phyloP scores from a whole-genome alignment of 495 filamentous ascomycete genomes.

The Penicillium atrosanguineum region DNA sequence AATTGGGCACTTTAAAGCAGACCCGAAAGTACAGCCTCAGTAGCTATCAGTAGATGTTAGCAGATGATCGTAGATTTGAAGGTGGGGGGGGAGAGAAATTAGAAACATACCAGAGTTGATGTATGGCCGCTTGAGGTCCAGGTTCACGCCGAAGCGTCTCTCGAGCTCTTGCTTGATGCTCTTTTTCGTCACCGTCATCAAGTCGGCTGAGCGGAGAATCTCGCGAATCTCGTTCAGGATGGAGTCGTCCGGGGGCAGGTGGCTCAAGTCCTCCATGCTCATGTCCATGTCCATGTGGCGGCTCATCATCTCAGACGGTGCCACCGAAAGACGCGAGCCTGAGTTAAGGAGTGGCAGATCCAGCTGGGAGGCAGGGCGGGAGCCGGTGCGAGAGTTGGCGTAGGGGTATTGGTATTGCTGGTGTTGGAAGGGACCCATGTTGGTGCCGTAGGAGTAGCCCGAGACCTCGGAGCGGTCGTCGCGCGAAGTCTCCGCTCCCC shows the following conservation, averaged over 20 bases:
- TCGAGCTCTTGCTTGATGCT: constrained; percentile 93
- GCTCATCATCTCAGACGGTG: constrained; percentile 70
- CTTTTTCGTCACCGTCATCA: constrained; percentile 99
- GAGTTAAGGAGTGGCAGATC: constrained; percentile 51
- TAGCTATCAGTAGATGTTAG: constrained; percentile 55
- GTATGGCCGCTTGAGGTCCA: constrained; percentile 82
- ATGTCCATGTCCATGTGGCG: constrained; percentile 59
- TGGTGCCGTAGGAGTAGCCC: constrained; percentile 88
- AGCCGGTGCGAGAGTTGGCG: constrained; percentile 58
- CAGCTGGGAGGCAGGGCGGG: constrained; percentile 73
- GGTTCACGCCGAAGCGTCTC: constrained; percentile 73
- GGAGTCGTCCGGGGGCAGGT: constrained; percentile 82
- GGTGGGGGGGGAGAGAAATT: neutral
- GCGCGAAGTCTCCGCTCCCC: constrained; percentile 77
- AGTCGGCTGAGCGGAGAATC: constrained; percentile 83
- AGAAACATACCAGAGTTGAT: constrained; percentile 77
- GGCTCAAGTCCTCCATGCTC: constrained; percentile 66
- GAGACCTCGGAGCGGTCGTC: constrained; percentile 92
- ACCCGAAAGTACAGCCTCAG: constrained; percentile 70
- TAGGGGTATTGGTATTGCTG: constrained; percentile 37
- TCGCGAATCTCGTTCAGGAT: constrained; percentile 91
- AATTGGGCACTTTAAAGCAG: constrained; percentile 48
- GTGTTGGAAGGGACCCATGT: constrained; percentile 60
- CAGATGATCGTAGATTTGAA: neutral
- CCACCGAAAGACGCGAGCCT: constrained; percentile 73